Percentiles rank a stretch among this genome's conserved stretches.
phyloP scores from a whole-genome alignment of 495 filamentous ascomycete genomes.

The Penicillium cinerascens region DNA sequence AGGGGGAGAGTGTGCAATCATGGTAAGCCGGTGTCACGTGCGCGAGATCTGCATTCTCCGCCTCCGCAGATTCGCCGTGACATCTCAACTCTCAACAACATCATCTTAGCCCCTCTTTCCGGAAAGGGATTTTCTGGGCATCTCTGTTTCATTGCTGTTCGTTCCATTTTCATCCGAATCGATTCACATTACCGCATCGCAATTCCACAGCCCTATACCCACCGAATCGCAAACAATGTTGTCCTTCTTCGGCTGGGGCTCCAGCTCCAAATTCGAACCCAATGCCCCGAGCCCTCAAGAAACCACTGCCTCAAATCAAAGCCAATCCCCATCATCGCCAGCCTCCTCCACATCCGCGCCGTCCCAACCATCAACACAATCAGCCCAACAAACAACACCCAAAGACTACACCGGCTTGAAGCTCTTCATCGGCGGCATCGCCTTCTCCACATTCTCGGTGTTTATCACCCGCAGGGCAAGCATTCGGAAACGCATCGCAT shows the following conservation, averaged over 20 bases:
- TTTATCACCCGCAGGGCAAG: slow-evolving; percentile 68
- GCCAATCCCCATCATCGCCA: not conserved
- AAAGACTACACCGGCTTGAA: slow-evolving; percentile 34
- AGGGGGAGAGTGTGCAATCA: not conserved
- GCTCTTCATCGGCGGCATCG: slow-evolving; percentile 66
- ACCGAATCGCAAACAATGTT: slow-evolving; percentile 17
- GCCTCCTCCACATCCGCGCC: slow-evolving; percentile 8
- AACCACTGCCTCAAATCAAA: not conserved
- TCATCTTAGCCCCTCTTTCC: not conserved
- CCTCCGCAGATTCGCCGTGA: slow-evolving; percentile 10
- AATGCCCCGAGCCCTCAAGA: slow-evolving; percentile 5
- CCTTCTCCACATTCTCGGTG: slow-evolving; percentile 67
- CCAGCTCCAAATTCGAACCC: slow-evolving; percentile 20
- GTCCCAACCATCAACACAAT: slow-evolving; percentile 11
- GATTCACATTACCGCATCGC: not conserved
- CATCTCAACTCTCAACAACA: slow-evolving; percentile 1
- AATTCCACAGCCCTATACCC: not conserved
- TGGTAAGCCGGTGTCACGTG: not conserved
- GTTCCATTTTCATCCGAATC: not conserved
- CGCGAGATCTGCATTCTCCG: slow-evolving; percentile 8
- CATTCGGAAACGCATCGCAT: slow-evolving; percentile 46
- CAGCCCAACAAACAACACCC: slow-evolving; percentile 9
- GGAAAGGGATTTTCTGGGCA: not conserved
- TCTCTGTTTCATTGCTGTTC: not conserved
- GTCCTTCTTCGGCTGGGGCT: slow-evolving; percentile 31